A percentile compares a stretch with the other conserved stretches of the same genome.
Evolutionary conservation across 2,329 filamentous ascomycete genomes (phyloP).

Genomic region (Fusarium sp.): DNA sequence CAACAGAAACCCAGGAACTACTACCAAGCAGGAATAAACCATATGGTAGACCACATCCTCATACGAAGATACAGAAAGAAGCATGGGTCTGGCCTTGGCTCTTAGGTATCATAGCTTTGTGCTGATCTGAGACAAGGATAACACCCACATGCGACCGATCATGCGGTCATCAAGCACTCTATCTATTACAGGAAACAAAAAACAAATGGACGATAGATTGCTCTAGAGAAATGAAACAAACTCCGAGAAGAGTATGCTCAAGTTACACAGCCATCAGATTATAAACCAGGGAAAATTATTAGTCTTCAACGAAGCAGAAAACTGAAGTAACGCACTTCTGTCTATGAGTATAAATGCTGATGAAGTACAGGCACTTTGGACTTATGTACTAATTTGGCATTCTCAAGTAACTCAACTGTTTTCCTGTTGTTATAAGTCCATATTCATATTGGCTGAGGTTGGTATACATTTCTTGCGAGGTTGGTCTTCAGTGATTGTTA

Average conservation of each 20-base stretch:
- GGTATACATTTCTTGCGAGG: background rate
- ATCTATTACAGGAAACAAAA: background rate
- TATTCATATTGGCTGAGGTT: background rate
- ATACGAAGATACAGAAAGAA: background rate
- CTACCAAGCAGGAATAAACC: background rate
- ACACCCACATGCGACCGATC: conserved; percentile 17
- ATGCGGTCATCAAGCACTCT: conserved; percentile 17
- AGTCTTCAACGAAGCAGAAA: background rate
- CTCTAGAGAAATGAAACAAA: background rate
- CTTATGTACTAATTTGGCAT: background rate
- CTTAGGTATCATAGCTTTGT: conserved; percentile 9
- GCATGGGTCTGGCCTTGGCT: conserved; percentile 17
- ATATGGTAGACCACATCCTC: background rate
- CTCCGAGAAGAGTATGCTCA: background rate
- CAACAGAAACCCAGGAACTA: background rate
- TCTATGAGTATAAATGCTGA: background rate
- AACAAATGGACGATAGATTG: background rate
- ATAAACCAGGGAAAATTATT: background rate
- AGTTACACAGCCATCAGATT: background rate
- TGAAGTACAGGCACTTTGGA: background rate
- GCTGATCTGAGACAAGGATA: conserved; percentile 33
- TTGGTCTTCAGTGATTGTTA: background rate
- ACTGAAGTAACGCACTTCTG: background rate
- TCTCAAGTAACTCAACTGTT: background rate
- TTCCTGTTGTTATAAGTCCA: background rate